phyloP scores from a whole-genome alignment of 306 rosid species.

The Prunus armeniaca region DNA sequence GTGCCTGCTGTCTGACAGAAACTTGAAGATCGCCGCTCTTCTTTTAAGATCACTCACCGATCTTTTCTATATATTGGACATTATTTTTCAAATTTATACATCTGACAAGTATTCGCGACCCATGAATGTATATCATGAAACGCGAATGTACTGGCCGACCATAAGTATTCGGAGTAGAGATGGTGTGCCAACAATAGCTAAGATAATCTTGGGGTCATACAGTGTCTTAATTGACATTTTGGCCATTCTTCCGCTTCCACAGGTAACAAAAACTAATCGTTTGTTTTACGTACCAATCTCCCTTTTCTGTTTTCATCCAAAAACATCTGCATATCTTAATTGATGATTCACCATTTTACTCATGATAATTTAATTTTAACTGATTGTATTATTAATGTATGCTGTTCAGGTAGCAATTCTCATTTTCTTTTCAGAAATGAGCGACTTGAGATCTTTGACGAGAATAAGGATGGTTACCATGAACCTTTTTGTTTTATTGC shows the following conservation, averaged over 20 bases:
- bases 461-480: not conserved
- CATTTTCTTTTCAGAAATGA: conserved; percentile 15
- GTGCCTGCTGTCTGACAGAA: conserved; percentile 2
- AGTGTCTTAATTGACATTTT: too few relatives aligned
- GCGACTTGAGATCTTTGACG: conserved; percentile 4
- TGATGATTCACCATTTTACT: too few relatives aligned
- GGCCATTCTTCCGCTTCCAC: too few relatives aligned
- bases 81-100: not conserved
- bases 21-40: conserved; percentile 14
- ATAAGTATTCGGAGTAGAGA: too few relatives aligned
- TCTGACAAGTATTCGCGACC: not conserved
- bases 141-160: too few relatives aligned
- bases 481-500: conserved; percentile 17
- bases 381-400: not conserved
- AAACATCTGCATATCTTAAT: too few relatives aligned
- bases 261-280: not conserved
- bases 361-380: not conserved
- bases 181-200: too few relatives aligned
- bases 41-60: conserved; percentile 26
- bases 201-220: too few relatives aligned
- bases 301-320: too few relatives aligned
- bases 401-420: conserved; percentile 8
- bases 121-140: too few relatives aligned
- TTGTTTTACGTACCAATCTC: too few relatives aligned
- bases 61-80: conserved; percentile 20